phyloP scores from a whole-genome alignment of 306 rosid species.

The Dicorynia guianensis region DNA sequence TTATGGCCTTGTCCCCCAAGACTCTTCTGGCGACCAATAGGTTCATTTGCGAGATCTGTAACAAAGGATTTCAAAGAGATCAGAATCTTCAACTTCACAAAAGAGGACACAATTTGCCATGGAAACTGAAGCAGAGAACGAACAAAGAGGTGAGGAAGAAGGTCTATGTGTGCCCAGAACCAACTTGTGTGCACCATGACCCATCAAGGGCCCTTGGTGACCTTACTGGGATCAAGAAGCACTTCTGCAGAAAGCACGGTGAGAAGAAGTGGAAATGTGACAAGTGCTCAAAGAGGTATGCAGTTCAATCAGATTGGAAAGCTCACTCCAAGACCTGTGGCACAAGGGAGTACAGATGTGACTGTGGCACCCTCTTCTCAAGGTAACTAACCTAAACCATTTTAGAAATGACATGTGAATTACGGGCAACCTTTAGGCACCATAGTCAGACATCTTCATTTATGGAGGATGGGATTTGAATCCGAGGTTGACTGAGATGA shows the following conservation, averaged over 20 bases:
- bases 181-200: slow-evolving; percentile 84
- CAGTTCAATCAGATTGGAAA: slow-evolving; percentile 99
- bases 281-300: slow-evolving; percentile 88
- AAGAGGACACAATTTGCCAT: slow-evolving; percentile 95
- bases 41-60: slow-evolving; percentile 92
- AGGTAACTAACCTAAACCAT: slow-evolving; percentile 63
- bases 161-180: slow-evolving; percentile 93
- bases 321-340: slow-evolving; percentile 98
- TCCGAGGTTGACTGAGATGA: slow-evolving; percentile 27
- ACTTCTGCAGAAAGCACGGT: slow-evolving; percentile 93
- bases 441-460: slow-evolving; percentile 30
- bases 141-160: slow-evolving; percentile 86
- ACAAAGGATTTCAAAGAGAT: slow-evolving; percentile 93
- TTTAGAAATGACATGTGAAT: slow-evolving; percentile 2
- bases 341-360: slow-evolving; percentile 95
- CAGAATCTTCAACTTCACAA: slow-evolving; percentile 97
- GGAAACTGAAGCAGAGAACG: slow-evolving; percentile 93
- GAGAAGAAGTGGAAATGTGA: slow-evolving; percentile 99
- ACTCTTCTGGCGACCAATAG: slow-evolving; percentile 81
- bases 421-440: background rate
- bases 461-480: slow-evolving; percentile 36
- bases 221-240: slow-evolving; percentile 95
- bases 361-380: slow-evolving; percentile 99
- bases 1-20: slow-evolving; percentile 86
- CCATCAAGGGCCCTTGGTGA: slow-evolving; percentile 96